Conservation (phyloP, 208 protist genomes). For the Leishmania gerbilli region DNA sequence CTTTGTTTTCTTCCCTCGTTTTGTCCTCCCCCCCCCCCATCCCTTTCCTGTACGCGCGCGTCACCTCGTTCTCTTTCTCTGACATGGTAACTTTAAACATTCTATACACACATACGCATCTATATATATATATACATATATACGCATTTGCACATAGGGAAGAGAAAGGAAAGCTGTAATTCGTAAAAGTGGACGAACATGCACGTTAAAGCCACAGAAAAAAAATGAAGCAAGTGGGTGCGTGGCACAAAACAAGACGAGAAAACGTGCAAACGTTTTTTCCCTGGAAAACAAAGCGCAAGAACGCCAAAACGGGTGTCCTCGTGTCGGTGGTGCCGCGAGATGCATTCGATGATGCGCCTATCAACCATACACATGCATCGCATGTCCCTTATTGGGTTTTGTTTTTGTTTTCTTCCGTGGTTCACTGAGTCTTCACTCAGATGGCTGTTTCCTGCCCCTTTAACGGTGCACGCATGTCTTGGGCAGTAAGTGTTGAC, state of each 20-base stretch:
- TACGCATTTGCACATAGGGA: too few species aligned
- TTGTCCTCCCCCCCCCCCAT: not conserved
- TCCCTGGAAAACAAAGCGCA: not conserved
- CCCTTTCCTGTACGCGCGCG: not conserved
- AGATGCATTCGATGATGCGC: not conserved
- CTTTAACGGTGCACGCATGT: not conserved
- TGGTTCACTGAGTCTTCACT: constrained; percentile 10
- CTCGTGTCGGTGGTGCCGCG: not conserved
- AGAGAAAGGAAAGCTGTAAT: too few species aligned
- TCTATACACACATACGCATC: too few species aligned
- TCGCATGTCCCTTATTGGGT: not conserved
- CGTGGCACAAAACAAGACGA: too few species aligned
- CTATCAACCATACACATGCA: not conserved
- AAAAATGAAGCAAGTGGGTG: too few species aligned
- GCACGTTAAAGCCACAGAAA: too few species aligned
- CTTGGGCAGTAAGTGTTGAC: not conserved
- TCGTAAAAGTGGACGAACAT: too few species aligned
- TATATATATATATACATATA: too few species aligned
- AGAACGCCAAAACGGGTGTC: too few species aligned
- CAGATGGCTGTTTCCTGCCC: not conserved
- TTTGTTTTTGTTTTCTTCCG: not conserved
- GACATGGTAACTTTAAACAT: not conserved
- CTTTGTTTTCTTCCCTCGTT: not conserved
- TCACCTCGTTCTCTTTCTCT: not conserved
- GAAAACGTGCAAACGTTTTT: too few species aligned